phyloP scores from a whole-genome alignment of 2,329 filamentous ascomycete genomes.

The Phaeophleospora eucalypticola region DNA sequence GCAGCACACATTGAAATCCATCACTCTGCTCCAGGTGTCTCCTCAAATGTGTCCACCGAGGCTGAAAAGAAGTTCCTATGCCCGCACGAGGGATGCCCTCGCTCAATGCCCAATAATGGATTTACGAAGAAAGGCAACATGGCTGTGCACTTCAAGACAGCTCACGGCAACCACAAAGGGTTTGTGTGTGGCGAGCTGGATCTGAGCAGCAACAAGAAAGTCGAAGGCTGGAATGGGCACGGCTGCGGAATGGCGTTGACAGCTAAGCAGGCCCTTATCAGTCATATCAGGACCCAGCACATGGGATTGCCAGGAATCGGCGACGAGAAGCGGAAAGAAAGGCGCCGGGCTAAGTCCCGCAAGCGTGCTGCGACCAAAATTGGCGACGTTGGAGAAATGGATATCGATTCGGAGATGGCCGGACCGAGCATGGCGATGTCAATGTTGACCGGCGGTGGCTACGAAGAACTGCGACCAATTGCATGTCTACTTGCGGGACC shows the following conservation, averaged over 20 bases:
- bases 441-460: slow-evolving; percentile 54
- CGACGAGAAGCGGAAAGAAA: slow-evolving; percentile 1
- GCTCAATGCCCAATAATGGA: slow-evolving; percentile 64
- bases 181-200: slow-evolving; percentile 75
- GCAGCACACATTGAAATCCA: slow-evolving; percentile 73
- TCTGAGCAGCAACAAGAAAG: slow-evolving; percentile 52
- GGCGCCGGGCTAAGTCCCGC: too few relatives aligned
- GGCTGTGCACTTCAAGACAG: slow-evolving; percentile 70
- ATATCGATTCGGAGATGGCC: slow-evolving; percentile 9
- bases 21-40: slow-evolving; percentile 44
- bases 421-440: slow-evolving; percentile 16
- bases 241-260: slow-evolving; percentile 71
- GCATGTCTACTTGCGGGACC: slow-evolving; percentile 43
- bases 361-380: too few relatives aligned
- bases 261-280: slow-evolving; percentile 73
- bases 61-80: slow-evolving; percentile 20
- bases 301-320: slow-evolving; percentile 50
- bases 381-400: slow-evolving; percentile 12
- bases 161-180: slow-evolving; percentile 67
- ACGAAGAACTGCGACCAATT: slow-evolving; percentile 49
- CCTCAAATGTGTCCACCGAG: slow-evolving; percentile 1
- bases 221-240: slow-evolving; percentile 61
- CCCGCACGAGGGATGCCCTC: slow-evolving; percentile 50
- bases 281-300: slow-evolving; percentile 80
- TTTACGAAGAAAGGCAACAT: slow-evolving; percentile 85